A percentile compares a stretch with the other conserved stretches of the same genome.
Evolutionary conservation across 2,329 filamentous ascomycete genomes (phyloP).

Genomic region (Leptographium flavum): DNA sequence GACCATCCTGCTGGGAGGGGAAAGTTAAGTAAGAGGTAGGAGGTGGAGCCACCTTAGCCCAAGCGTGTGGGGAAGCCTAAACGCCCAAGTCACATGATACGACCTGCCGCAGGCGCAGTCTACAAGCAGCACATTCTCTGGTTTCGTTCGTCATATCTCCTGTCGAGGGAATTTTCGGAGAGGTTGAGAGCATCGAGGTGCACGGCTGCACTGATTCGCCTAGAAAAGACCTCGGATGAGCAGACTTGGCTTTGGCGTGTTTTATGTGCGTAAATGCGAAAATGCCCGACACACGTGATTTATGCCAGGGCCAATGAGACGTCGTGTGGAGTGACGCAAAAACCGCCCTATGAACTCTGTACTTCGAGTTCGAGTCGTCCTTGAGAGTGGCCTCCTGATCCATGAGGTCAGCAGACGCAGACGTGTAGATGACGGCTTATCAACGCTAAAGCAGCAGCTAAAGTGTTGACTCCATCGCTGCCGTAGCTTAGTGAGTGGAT

Average conservation of each 20-base stretch:
- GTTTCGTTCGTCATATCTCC: background rate
- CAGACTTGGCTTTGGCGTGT: too few species aligned
- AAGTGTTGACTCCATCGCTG: background rate
- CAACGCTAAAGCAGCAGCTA: background rate
- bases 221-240: too few species aligned
- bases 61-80: background rate
- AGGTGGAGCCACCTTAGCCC: background rate
- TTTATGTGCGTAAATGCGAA: background rate
- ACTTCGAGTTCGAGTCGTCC: background rate
- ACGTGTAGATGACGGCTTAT: background rate
- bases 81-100: background rate
- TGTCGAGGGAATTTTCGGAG: background rate
- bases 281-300: background rate
- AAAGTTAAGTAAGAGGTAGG: background rate
- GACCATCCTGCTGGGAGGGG: too few species aligned
- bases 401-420: conserved; percentile 1
- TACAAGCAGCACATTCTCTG: background rate
- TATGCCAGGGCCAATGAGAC: background rate
- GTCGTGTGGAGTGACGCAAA: background rate
- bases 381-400: background rate
- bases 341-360: background rate
- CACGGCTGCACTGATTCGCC: too few species aligned
- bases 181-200: too few species aligned
- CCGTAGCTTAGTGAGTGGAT: conserved; percentile 1
- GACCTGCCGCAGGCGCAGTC: background rate